Conservation (phyloP, 768 basidiomycete genomes). For the Cystofilobasidium bisporidii region DNA sequence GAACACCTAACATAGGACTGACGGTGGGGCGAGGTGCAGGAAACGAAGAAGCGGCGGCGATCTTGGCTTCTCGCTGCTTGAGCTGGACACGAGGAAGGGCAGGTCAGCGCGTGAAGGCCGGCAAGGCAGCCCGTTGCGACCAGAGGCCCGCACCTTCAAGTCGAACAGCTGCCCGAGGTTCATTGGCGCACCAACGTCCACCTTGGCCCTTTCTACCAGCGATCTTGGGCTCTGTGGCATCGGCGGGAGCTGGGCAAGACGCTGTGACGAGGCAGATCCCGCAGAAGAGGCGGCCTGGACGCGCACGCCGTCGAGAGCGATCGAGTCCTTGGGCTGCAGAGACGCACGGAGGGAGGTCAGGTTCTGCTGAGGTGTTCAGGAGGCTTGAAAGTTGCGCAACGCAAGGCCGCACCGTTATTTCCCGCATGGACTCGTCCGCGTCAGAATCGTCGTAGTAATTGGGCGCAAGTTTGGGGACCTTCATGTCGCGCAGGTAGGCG, state of each 20-base stretch:
- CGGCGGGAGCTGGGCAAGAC: neutral
- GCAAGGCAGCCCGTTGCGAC: neutral
- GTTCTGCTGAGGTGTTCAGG: no score
- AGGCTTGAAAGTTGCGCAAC: no score
- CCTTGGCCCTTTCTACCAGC: neutral
- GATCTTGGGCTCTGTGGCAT: neutral
- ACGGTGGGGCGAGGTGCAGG: no score
- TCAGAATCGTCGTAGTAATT: slow-evolving; percentile 1
- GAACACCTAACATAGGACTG: no score
- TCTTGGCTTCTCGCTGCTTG: neutral
- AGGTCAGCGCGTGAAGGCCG: no score
- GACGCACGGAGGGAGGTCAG: no score
- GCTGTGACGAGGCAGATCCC: neutral
- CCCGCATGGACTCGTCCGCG: neutral
- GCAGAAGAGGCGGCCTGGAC: neutral
- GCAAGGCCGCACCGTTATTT: neutral
- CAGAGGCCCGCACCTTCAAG: neutral
- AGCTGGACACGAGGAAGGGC: neutral
- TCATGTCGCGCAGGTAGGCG: neutral
- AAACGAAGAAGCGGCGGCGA: neutral
- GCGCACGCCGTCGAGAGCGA: neutral
- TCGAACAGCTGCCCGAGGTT: slow-evolving; percentile 2
- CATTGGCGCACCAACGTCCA: neutral
- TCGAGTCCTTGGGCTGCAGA: neutral
- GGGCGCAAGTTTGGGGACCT: neutral